phyloP scores from a whole-genome alignment of 805 yeast species.

The Ogataea henricii region DNA sequence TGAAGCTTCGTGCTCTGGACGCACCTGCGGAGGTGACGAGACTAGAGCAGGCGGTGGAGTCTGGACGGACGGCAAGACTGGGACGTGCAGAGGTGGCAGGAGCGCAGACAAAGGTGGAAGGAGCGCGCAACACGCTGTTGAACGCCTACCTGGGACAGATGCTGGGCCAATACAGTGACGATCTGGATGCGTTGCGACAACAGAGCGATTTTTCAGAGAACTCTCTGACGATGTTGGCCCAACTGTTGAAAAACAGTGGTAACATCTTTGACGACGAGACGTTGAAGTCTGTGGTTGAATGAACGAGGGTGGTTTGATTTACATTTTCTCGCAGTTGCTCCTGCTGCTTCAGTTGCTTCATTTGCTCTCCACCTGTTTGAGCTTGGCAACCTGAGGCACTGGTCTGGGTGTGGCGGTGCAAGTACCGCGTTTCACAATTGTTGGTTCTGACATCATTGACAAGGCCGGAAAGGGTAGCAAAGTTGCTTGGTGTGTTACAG shows the following conservation, averaged over 20 bases:
- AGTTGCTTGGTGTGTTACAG: not conserved
- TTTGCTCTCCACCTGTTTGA: too few species aligned
- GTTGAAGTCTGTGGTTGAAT: slow-evolving; percentile 28
- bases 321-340: too few species aligned
- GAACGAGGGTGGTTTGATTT: too few species aligned
- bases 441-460: not conserved
- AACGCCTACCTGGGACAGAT: slow-evolving; percentile 54
- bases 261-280: slow-evolving; percentile 61
- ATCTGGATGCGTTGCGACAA: slow-evolving; percentile 57
- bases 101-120: slow-evolving; percentile 32
- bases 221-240: slow-evolving; percentile 58
- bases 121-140: slow-evolving; percentile 42
- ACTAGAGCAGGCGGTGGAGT: slow-evolving; percentile 1
- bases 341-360: too few species aligned
- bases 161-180: slow-evolving; percentile 62
- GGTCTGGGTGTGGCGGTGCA: not conserved
- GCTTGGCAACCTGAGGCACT: too few species aligned
- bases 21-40: slow-evolving; percentile 11
- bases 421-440: not conserved
- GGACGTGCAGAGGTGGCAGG: slow-evolving; percentile 25
- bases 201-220: slow-evolving; percentile 61
- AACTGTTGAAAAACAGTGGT: slow-evolving; percentile 57
- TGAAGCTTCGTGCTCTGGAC: slow-evolving; percentile 8
- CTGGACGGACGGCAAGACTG: not conserved
- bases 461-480: not conserved